A percentile compares a stretch with the other conserved stretches of the same genome.
Conservation (phyloP, 2,329 filamentous ascomycete genomes). For the Aureobasidium sp. region DNA sequence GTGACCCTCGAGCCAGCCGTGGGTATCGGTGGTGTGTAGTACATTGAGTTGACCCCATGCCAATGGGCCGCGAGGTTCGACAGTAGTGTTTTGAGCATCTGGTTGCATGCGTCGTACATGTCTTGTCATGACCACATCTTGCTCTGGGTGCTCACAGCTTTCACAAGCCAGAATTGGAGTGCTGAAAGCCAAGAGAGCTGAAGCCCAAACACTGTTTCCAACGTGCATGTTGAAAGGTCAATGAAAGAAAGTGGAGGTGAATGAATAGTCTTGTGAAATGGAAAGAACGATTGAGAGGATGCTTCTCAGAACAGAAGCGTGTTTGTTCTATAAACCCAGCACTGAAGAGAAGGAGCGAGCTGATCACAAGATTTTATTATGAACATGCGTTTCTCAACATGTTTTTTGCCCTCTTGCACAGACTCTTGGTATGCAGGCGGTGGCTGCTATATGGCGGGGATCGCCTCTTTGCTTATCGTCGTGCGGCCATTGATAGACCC, state of each 20-base stretch:
- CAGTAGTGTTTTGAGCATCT: slow-evolving; percentile 32
- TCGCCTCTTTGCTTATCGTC: slow-evolving; percentile 9
- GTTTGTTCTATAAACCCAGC: background rate
- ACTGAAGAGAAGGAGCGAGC: background rate
- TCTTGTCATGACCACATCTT: slow-evolving; percentile 32
- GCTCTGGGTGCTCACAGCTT: slow-evolving; percentile 32
- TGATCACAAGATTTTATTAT: background rate
- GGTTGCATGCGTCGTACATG: slow-evolving; percentile 37
- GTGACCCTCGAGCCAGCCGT: slow-evolving; percentile 43
- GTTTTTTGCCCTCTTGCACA: slow-evolving; percentile 5
- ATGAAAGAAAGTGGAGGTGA: background rate
- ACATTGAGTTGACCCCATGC: slow-evolving; percentile 61
- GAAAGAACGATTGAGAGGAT: background rate
- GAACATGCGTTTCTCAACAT: background rate
- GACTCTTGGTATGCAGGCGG: background rate
- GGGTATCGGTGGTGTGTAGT: slow-evolving; percentile 54
- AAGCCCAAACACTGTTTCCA: background rate
- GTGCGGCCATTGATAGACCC: background rate
- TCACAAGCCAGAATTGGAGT: slow-evolving; percentile 22
- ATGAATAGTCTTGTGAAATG: background rate
- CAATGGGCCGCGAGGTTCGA: slow-evolving; percentile 31
- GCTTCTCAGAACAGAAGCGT: background rate
- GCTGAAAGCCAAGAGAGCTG: background rate
- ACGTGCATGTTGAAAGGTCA: background rate
- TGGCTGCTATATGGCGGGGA: background rate